Conservation (phyloP, 441 rosid genomes). For the Sinapis alba region DNA sequence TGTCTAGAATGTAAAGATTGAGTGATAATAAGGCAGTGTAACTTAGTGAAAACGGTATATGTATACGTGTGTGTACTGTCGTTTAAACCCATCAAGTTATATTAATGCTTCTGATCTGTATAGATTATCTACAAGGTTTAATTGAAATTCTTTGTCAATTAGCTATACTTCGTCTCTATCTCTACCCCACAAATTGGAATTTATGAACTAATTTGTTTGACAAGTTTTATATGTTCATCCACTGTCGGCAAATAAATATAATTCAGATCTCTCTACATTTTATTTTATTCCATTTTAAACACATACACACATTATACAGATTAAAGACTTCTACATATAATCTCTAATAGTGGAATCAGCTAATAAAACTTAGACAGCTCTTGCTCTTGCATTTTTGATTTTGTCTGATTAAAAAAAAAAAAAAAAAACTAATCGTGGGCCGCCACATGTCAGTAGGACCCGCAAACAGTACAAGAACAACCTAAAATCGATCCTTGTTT, state of each 20-base stretch:
- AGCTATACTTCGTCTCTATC: conserved; percentile 14
- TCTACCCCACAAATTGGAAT: conserved; percentile 20
- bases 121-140: not conserved
- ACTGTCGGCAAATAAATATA: conserved; percentile 33
- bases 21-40: not conserved
- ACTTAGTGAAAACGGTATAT: not conserved
- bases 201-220: conserved; percentile 21
- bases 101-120: conserved; percentile 10
- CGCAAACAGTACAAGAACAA: too few relatives aligned
- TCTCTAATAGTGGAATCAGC: not conserved
- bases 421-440: too few relatives aligned
- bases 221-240: conserved; percentile 1
- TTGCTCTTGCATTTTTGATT: too few relatives aligned
- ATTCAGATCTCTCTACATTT: not conserved
- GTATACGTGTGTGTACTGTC: not conserved
- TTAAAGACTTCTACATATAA: not conserved
- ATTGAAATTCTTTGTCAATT: conserved; percentile 15
- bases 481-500: too few relatives aligned
- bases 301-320: not conserved
- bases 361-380: not conserved
- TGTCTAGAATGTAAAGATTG: not conserved
- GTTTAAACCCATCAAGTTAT: conserved; percentile 7
- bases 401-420: too few relatives aligned
- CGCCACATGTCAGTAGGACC: too few relatives aligned
- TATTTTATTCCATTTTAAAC: not conserved